Conservation (phyloP, 345 rosid genomes). For the Citrus mangshanensis region DNA sequence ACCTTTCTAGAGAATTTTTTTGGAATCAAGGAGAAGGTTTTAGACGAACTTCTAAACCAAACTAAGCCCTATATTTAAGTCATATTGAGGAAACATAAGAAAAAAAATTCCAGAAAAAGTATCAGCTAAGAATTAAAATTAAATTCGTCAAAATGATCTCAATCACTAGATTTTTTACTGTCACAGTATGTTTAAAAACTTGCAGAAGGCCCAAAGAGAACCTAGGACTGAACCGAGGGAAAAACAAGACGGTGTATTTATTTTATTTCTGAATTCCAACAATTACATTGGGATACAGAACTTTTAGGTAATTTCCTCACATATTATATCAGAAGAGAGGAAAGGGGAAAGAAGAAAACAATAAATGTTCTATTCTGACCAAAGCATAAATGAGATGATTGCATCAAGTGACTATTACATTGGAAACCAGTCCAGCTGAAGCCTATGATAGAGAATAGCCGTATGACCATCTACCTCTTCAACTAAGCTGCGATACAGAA, state of each 20-base stretch:
- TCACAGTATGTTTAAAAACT: neutral
- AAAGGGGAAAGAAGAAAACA: neutral
- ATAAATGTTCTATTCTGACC: neutral
- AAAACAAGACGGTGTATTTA: neutral
- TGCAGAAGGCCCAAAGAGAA: neutral
- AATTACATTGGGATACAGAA: neutral
- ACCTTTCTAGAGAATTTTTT: neutral
- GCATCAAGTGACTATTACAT: no score
- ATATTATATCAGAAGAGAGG: neutral
- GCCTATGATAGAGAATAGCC: no score
- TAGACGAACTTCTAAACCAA: neutral
- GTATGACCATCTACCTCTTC: no score
- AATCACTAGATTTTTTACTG: neutral
- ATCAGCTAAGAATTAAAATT: neutral
- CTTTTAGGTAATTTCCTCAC: neutral
- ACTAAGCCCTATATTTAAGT: neutral
- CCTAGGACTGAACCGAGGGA: no score
- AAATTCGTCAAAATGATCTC: neutral
- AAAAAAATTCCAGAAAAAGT: neutral
- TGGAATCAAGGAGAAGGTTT: neutral
- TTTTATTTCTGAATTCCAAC: neutral
- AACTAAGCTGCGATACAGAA: no score
- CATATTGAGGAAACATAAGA: neutral
- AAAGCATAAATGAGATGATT: constrained; percentile 11
- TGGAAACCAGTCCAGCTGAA: no score